These are phyloP conservation scores for Chenopodium suecicum DNA, from an alignment of 148 eudicot species.

Conservation along the genomic window DNA sequence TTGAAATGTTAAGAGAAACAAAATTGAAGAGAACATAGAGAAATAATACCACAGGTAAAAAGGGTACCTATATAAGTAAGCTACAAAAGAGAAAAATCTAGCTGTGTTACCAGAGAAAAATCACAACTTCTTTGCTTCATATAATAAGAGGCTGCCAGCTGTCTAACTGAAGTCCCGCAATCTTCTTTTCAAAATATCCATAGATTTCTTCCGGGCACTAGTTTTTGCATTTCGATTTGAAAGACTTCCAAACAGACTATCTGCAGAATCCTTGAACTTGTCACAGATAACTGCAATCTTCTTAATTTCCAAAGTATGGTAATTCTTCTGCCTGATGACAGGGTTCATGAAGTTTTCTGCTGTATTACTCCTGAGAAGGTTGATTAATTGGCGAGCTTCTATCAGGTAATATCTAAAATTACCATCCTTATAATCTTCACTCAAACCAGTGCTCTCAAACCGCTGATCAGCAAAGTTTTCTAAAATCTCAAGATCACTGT, in stretches of 20 bases:
- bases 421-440: conserved; percentile 74
- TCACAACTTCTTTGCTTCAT: conserved; percentile 19
- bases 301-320: conserved; percentile 67
- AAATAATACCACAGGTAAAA: conserved; percentile 14
- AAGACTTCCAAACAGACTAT: conserved; percentile 88
- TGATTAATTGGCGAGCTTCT: conserved; percentile 78
- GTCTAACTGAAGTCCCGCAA: conserved; percentile 74
- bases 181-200: conserved; percentile 76
- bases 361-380: conserved; percentile 82
- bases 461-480: conserved; percentile 85
- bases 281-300: conserved; percentile 83
- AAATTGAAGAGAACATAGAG: conserved; percentile 3
- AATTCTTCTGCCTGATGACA: conserved; percentile 73
- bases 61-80: conserved; percentile 19
- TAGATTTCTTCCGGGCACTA: conserved; percentile 72
- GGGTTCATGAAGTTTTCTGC: conserved; percentile 97
- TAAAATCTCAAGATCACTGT: conserved; percentile 63
- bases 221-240: conserved; percentile 74
- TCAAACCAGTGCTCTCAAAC: conserved; percentile 72
- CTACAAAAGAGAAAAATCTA: conserved; percentile 18
- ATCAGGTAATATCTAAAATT: conserved; percentile 62
- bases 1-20: conserved; percentile 13
- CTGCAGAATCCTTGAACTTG: conserved; percentile 85
- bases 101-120: conserved; percentile 10
- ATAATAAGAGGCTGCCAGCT: conserved; percentile 21